A percentile compares a stretch with the other conserved stretches of the same genome.
phyloP scores from a whole-genome alignment of 1,284 basidiomycete species.

The Apiotrichum laibachii region DNA sequence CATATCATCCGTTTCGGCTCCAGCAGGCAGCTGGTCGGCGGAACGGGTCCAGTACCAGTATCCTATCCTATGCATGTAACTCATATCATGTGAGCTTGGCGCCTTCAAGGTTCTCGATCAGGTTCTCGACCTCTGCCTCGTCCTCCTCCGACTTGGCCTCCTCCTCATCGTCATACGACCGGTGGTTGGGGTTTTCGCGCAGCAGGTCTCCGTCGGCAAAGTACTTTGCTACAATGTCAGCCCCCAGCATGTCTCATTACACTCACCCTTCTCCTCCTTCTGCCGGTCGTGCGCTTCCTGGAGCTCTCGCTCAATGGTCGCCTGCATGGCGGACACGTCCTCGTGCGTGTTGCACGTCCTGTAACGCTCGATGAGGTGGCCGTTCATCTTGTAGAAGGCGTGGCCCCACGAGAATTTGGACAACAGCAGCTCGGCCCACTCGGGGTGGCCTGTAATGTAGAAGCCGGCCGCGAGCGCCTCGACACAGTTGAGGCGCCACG shows the following conservation, averaged over 20 bases:
- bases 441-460: conserved; percentile 80
- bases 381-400: conserved; percentile 79
- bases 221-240: conserved; percentile 3
- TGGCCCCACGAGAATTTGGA: conserved; percentile 82
- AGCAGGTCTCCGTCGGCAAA: conserved; percentile 55
- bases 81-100: conserved; percentile 12
- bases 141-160: conserved; percentile 17
- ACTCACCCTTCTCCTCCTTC: conserved; percentile 56
- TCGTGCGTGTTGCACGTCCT: conserved; percentile 64
- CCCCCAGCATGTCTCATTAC: conserved; percentile 9
- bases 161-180: conserved; percentile 15
- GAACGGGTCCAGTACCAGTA: not conserved
- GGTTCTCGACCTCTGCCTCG: conserved; percentile 31
- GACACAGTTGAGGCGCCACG: conserved; percentile 85
- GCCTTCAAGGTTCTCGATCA: conserved; percentile 31
- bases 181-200: conserved; percentile 62
- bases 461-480: conserved; percentile 91
- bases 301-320: conserved; percentile 69
- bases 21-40: not conserved
- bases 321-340: conserved; percentile 67
- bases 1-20: not conserved
- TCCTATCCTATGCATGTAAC: conserved; percentile 6
- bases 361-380: conserved; percentile 69
- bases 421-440: conserved; percentile 72
- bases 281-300: conserved; percentile 63